Percentiles rank a stretch among this genome's conserved stretches.
Evolutionary conservation across 2,329 filamentous ascomycete species (phyloP).

Genomic region (Epichloe glyceriae): DNA sequence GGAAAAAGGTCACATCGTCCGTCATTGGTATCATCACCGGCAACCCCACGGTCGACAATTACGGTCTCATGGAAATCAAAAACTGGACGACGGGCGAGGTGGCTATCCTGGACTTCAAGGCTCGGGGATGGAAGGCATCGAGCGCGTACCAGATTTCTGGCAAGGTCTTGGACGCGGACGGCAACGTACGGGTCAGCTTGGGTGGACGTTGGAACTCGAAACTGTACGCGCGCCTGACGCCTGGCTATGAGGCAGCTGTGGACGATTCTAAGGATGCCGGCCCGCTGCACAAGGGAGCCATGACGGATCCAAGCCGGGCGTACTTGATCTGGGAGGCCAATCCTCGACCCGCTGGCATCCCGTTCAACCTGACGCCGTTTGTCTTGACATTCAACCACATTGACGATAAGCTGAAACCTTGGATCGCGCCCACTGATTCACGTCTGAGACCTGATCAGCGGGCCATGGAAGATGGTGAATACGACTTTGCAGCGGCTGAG

Average conservation of each 20-base stretch:
- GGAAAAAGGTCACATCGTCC: slow-evolving; percentile 96
- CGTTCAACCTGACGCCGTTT: slow-evolving; percentile 95
- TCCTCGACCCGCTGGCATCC: slow-evolving; percentile 65
- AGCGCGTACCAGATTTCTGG: slow-evolving; percentile 82
- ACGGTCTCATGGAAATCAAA: slow-evolving; percentile 91
- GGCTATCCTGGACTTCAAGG: slow-evolving; percentile 85
- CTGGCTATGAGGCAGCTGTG: slow-evolving; percentile 70
- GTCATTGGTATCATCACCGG: slow-evolving; percentile 98
- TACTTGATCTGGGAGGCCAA: slow-evolving; percentile 92
- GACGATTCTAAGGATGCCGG: slow-evolving; percentile 37
- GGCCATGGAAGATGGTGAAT: slow-evolving; percentile 97
- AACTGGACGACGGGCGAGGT: slow-evolving; percentile 93
- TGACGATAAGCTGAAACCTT: slow-evolving; percentile 63
- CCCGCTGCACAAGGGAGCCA: slow-evolving; percentile 34
- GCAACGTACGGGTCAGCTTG: slow-evolving; percentile 76
- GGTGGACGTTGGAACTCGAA: slow-evolving; percentile 96
- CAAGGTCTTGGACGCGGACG: slow-evolving; percentile 67
- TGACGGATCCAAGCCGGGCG: slow-evolving; percentile 56
- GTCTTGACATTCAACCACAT: slow-evolving; percentile 89
- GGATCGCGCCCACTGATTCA: slow-evolving; percentile 85
- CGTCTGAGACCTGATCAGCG: slow-evolving; percentile 87
- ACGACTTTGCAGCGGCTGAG: slow-evolving; percentile 82
- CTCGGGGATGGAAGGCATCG: slow-evolving; percentile 87
- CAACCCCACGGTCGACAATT: slow-evolving; percentile 94
- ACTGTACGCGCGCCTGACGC: slow-evolving; percentile 85